Evolutionary conservation across 2,329 filamentous ascomycete genomes (phyloP).

Genomic region (Cladosporium sp.): DNA sequence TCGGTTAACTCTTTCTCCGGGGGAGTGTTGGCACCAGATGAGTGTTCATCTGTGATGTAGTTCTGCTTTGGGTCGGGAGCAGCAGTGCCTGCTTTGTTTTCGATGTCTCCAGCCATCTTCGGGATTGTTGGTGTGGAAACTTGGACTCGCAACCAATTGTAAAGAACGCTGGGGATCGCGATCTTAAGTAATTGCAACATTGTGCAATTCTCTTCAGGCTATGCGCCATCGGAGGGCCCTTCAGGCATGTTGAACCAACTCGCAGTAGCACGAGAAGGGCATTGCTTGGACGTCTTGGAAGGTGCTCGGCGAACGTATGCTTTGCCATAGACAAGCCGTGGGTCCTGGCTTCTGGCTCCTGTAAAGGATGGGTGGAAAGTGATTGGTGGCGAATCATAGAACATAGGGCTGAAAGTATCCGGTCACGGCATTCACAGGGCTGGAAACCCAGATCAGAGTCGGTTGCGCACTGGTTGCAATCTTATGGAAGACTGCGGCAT

Average conservation of each 20-base stretch:
- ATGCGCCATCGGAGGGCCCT: neutral
- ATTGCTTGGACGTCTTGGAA: constrained; percentile 1
- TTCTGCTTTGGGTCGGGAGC: neutral
- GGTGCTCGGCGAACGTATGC: neutral
- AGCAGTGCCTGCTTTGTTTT: neutral
- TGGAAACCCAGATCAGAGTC: no score
- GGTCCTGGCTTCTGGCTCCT: no score
- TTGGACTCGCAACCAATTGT: neutral
- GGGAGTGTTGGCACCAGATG: neutral
- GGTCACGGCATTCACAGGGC: no score
- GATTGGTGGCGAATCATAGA: no score
- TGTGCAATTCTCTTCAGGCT: neutral
- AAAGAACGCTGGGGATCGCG: neutral
- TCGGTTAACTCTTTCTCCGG: neutral
- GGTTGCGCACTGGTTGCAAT: no score
- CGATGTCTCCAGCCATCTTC: neutral
- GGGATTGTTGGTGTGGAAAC: neutral
- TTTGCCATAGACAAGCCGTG: no score
- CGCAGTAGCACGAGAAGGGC: neutral
- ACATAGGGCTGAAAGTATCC: no score
- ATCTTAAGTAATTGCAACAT: neutral
- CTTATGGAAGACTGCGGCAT: no score
- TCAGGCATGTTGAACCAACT: neutral
- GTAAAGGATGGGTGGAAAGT: no score
- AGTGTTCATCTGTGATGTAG: neutral